phyloP scores from a whole-genome alignment of 257 asterid species.

The Jacaranda copaia region DNA sequence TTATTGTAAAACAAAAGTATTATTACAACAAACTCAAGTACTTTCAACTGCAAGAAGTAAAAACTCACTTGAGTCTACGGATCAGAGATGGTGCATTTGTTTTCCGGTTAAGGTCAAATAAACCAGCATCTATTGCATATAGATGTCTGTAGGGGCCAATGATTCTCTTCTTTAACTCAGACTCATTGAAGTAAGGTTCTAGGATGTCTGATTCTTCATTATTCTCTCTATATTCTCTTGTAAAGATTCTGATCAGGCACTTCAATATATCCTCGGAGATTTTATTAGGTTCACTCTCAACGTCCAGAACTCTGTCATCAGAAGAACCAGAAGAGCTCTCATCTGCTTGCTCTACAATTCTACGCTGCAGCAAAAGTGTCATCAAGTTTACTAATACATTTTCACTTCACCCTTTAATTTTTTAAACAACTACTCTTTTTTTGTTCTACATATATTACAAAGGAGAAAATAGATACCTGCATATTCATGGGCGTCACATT shows the following conservation, averaged over 20 bases:
- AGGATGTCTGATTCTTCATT: conserved; percentile 43
- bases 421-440: no score
- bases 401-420: neutral
- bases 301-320: conserved; percentile 52
- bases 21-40: neutral
- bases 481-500: conserved; percentile 41
- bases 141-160: conserved; percentile 58
- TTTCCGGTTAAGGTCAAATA: conserved; percentile 60
- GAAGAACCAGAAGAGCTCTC: conserved; percentile 65
- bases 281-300: conserved; percentile 61
- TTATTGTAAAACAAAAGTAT: neutral
- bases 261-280: conserved; percentile 71
- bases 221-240: conserved; percentile 36
- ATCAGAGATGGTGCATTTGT: conserved; percentile 60
- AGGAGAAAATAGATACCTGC: no score
- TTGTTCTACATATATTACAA: no score
- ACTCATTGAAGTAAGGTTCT: conserved; percentile 59
- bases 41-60: conserved; percentile 3
- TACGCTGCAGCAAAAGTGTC: conserved; percentile 57
- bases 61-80: conserved; percentile 58
- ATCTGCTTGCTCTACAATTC: conserved; percentile 61
- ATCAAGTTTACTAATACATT: conserved; percentile 12
- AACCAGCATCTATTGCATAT: conserved; percentile 54
- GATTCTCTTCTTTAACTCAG: conserved; percentile 48
- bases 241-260: conserved; percentile 66